These are phyloP conservation scores for Biscogniauxia marginata DNA, from an alignment of 2,329 filamentous ascomycete species.

Conservation along the genomic window DNA sequence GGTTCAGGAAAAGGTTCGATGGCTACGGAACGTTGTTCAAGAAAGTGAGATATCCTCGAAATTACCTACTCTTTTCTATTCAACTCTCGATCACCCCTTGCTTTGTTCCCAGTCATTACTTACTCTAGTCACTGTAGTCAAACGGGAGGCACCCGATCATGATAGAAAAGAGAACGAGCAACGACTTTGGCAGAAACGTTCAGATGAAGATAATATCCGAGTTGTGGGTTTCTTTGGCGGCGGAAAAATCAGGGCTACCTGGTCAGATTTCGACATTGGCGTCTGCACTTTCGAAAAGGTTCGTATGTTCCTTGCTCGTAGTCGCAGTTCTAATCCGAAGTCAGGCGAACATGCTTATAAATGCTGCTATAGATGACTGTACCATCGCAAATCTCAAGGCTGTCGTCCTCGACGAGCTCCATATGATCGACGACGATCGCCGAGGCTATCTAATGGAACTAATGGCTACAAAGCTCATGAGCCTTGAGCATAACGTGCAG, in stretches of 20 bases:
- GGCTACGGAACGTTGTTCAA: constrained; percentile 66
- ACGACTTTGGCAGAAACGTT: constrained; percentile 52
- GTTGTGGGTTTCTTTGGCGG: constrained; percentile 76
- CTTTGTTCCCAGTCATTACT: neutral
- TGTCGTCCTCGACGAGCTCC: constrained; percentile 75
- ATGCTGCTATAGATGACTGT: constrained; percentile 70
- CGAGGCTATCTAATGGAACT: constrained; percentile 75
- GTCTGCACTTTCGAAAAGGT: constrained; percentile 80
- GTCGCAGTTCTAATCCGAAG: constrained; percentile 15
- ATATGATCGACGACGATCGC: constrained; percentile 76
- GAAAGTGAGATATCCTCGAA: constrained; percentile 33
- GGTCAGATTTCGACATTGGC: constrained; percentile 74
- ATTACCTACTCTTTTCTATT: neutral
- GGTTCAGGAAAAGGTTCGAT: constrained; percentile 76
- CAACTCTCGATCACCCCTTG: neutral
- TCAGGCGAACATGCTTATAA: constrained; percentile 72
- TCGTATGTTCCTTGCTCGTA: constrained; percentile 1
- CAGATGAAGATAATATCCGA: constrained; percentile 58
- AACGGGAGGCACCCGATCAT: constrained; percentile 36
- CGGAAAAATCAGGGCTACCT: constrained; percentile 63
- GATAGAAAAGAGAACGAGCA: constrained; percentile 33
- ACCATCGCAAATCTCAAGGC: constrained; percentile 62
- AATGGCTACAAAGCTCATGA: constrained; percentile 70
- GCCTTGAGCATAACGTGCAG: constrained; percentile 65
- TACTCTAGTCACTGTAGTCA: constrained; percentile 32